Conservation (phyloP, 805 yeast species). For the Cyberlindnera galapagoensis region DNA sequence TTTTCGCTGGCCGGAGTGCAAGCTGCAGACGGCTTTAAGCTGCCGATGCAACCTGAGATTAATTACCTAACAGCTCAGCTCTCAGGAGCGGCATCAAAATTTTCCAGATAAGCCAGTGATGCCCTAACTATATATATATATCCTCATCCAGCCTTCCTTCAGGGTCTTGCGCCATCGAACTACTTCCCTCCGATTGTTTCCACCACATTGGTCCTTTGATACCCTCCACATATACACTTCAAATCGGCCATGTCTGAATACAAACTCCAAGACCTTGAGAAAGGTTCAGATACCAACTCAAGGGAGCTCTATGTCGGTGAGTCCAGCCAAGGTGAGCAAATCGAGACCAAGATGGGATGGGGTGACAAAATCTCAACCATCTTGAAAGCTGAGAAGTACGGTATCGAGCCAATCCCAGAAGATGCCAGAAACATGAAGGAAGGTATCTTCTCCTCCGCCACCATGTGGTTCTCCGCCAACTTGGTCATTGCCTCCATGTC, state of each 20-base stretch:
- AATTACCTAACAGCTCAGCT: too few species aligned
- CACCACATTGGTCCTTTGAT: slow-evolving; percentile 1
- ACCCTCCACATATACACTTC: too few species aligned
- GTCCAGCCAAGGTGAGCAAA: slow-evolving; percentile 15
- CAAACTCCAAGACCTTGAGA: slow-evolving; percentile 19
- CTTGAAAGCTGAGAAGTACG: slow-evolving; percentile 52
- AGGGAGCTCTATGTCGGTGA: slow-evolving; percentile 19
- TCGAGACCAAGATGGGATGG: slow-evolving; percentile 14
- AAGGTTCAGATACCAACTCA: slow-evolving; percentile 12
- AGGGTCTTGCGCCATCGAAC: too few species aligned
- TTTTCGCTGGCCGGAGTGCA: slow-evolving; percentile 1
- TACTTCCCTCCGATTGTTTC: too few species aligned
- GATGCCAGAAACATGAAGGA: slow-evolving; percentile 69
- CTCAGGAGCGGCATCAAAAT: too few species aligned
- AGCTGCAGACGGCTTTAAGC: too few species aligned
- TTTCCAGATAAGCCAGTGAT: too few species aligned
- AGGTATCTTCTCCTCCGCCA: slow-evolving; percentile 55
- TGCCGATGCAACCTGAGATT: too few species aligned
- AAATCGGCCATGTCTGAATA: slow-evolving; percentile 11
- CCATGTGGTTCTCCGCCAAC: slow-evolving; percentile 91
- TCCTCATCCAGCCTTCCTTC: too few species aligned
- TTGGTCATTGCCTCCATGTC: slow-evolving; percentile 80
- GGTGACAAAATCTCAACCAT: slow-evolving; percentile 21
- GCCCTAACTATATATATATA: too few species aligned
- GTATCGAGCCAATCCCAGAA: slow-evolving; percentile 76